Conservation (phyloP, 1,284 basidiomycete genomes). For the Cryptococcus sp. region DNA sequence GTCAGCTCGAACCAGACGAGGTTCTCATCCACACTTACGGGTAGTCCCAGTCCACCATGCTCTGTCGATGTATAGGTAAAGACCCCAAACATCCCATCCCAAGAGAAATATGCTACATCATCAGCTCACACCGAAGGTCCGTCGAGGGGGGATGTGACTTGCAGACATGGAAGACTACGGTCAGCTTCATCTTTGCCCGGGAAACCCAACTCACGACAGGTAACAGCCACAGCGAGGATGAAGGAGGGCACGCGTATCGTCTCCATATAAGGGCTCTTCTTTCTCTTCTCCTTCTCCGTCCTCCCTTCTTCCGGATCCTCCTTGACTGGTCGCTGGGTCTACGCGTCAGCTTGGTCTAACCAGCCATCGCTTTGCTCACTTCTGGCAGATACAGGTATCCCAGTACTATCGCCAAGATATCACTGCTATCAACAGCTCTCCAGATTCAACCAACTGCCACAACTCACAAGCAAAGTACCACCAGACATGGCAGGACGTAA, state of each 20-base stretch:
- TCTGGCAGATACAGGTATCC: not conserved
- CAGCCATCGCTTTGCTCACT: not conserved
- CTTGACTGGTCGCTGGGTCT: no score
- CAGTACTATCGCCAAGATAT: not conserved
- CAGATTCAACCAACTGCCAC: no score
- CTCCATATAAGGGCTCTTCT: no score
- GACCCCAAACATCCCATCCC: slow-evolving; percentile 23
- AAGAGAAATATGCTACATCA: slow-evolving; percentile 15
- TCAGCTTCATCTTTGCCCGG: not conserved
- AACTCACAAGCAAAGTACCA: slow-evolving; percentile 5
- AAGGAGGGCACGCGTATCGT: no score
- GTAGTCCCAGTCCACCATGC: slow-evolving; percentile 16
- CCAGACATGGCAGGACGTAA: slow-evolving; percentile 23
- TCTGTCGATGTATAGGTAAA: slow-evolving; percentile 18
- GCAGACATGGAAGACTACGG: slow-evolving; percentile 16
- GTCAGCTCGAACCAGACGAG: no score
- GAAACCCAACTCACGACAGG: slow-evolving; percentile 9
- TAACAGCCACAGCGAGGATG: slow-evolving; percentile 12
- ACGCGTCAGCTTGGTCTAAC: no score
- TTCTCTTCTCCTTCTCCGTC: no score
- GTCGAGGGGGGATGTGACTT: not conserved
- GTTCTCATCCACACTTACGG: no score
- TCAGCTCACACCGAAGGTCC: not conserved
- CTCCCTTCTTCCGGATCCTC: no score
- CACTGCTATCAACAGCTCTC: not conserved